Evolutionary conservation across 2,329 filamentous ascomycete species (phyloP).

Genomic region (Phaeophleospora eucalypticola): DNA sequence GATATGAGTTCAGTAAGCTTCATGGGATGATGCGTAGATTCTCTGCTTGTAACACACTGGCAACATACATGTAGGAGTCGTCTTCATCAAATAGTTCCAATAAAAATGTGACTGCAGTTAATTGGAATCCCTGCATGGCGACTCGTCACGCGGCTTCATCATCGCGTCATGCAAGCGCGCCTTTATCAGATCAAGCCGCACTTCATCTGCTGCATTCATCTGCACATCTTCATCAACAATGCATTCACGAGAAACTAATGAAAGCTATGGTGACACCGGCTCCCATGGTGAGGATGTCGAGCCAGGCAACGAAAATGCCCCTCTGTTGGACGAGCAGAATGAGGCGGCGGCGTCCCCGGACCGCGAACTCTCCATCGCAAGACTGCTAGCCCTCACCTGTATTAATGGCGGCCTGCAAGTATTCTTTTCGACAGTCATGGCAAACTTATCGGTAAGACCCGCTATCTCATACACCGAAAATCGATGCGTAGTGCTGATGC

Average conservation of each 20-base stretch:
- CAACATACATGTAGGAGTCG: too few relatives aligned
- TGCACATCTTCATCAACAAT: not conserved
- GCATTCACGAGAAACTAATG: not conserved
- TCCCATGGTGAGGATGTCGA: not conserved
- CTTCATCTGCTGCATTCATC: not conserved
- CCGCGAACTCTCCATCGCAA: conserved; percentile 9
- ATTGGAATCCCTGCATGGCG: too few relatives aligned
- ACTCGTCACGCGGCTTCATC: not conserved
- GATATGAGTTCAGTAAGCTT: too few relatives aligned
- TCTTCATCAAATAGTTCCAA: too few relatives aligned
- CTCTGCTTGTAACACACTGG: too few relatives aligned
- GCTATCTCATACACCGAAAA: not conserved
- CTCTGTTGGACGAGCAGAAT: not conserved
- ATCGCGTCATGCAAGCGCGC: not conserved
- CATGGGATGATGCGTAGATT: too few relatives aligned
- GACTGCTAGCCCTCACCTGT: conserved; percentile 13
- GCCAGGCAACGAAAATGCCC: not conserved
- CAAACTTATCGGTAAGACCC: conserved; percentile 15
- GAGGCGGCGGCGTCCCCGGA: not conserved
- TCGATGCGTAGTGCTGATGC: not conserved
- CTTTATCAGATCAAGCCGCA: not conserved
- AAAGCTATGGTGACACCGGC: too few relatives aligned
- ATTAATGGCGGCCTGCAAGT: conserved; percentile 24
- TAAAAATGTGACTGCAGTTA: too few relatives aligned
- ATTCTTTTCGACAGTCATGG: conserved; percentile 23